These are phyloP conservation scores for Bisporella sp. DNA, from an alignment of 2,329 filamentous ascomycete genomes.

Conservation along the genomic window DNA sequence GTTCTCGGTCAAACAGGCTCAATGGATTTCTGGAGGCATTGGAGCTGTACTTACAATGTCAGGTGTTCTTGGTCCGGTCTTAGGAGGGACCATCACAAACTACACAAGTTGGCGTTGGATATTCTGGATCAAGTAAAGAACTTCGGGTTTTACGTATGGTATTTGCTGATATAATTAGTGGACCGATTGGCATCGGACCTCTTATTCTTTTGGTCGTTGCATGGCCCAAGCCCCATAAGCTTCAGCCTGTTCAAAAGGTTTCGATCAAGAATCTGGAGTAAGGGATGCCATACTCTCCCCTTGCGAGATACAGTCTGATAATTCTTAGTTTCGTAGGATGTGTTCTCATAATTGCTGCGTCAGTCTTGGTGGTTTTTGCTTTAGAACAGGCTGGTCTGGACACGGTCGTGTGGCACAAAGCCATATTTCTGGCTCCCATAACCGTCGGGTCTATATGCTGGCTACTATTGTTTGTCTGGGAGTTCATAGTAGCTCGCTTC, in stretches of 20 bases:
- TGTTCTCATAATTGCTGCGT: slow-evolving; percentile 44
- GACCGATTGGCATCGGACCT: slow-evolving; percentile 42
- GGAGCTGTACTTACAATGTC: slow-evolving; percentile 31
- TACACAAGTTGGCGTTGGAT: slow-evolving; percentile 27
- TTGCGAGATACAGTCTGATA: no score
- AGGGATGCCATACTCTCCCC: no score
- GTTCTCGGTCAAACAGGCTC: slow-evolving; percentile 32
- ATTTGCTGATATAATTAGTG: slow-evolving; percentile 29
- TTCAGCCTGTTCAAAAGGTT: slow-evolving; percentile 35
- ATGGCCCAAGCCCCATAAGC: slow-evolving; percentile 39
- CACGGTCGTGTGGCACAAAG: slow-evolving; percentile 31
- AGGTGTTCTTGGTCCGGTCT: slow-evolving; percentile 18
- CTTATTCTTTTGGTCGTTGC: slow-evolving; percentile 39
- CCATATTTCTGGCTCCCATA: slow-evolving; percentile 37
- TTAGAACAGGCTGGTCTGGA: slow-evolving; percentile 37
- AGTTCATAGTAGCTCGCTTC: slow-evolving; percentile 25
- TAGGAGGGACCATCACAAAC: slow-evolving; percentile 18
- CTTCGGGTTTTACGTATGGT: neutral
- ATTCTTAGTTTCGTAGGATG: slow-evolving; percentile 36
- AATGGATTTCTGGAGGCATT: slow-evolving; percentile 39
- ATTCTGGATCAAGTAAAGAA: slow-evolving; percentile 50
- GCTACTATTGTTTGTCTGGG: slow-evolving; percentile 34
- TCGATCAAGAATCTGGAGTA: slow-evolving; percentile 36
- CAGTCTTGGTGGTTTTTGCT: slow-evolving; percentile 49
- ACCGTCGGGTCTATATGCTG: slow-evolving; percentile 31